These are phyloP conservation scores for Candida boleticola DNA, from an alignment of 805 yeast genomes.

Conservation along the genomic window DNA sequence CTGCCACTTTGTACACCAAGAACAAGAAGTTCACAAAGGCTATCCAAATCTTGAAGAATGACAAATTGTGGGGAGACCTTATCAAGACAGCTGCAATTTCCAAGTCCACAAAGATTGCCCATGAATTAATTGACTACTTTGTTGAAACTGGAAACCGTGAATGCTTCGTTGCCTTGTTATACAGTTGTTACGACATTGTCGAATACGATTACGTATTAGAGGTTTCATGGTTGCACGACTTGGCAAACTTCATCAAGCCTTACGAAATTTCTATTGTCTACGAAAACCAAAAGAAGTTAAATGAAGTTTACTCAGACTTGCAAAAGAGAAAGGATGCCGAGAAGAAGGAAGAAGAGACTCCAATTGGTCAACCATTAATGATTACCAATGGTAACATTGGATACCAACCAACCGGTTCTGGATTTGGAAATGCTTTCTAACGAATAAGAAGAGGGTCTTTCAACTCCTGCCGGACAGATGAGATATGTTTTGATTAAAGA, in stretches of 20 bases:
- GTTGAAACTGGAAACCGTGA: slow-evolving; percentile 97
- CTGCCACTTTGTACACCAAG: slow-evolving; percentile 90
- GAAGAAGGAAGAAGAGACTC: slow-evolving; percentile 41
- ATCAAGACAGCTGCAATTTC: slow-evolving; percentile 89
- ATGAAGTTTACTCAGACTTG: slow-evolving; percentile 66
- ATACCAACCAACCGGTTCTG: slow-evolving; percentile 69
- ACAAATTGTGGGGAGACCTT: slow-evolving; percentile 93
- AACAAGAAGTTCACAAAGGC: slow-evolving; percentile 93
- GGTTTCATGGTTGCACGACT: slow-evolving; percentile 83
- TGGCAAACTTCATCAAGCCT: slow-evolving; percentile 86
- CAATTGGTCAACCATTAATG: slow-evolving; percentile 70
- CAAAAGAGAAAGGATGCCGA: slow-evolving; percentile 66
- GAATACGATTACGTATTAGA: slow-evolving; percentile 84
- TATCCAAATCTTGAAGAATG: slow-evolving; percentile 82
- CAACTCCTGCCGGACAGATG: slow-evolving; percentile 3
- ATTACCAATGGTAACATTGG: slow-evolving; percentile 78
- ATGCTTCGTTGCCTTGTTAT: slow-evolving; percentile 87
- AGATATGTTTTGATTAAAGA: slow-evolving; percentile 2
- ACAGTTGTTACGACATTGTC: slow-evolving; percentile 77
- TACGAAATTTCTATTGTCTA: slow-evolving; percentile 81
- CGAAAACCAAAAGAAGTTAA: slow-evolving; percentile 69
- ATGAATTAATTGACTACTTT: slow-evolving; percentile 84
- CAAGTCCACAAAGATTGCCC: slow-evolving; percentile 74
- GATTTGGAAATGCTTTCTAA: slow-evolving; percentile 56
- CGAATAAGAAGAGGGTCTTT: neutral